Conservation (phyloP, 2,329 filamentous ascomycete genomes). For the Penicillium frequentans region DNA sequence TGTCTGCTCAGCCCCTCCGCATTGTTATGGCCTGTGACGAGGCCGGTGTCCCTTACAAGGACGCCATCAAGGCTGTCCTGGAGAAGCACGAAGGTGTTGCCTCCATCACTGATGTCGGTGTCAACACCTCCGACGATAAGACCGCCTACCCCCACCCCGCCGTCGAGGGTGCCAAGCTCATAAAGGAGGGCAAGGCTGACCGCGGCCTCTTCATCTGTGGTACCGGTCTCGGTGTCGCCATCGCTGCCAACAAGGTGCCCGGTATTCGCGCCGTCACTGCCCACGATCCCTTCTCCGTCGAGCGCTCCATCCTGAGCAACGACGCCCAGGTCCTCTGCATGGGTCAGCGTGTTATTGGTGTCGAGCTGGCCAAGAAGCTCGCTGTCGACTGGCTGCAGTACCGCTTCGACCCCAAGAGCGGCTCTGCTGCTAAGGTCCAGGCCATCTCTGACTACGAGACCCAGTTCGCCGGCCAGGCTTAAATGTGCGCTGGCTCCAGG, state of each 20-base stretch:
- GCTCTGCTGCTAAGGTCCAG: slow-evolving; percentile 62
- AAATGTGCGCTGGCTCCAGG: background rate
- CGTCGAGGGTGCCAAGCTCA: slow-evolving; percentile 64
- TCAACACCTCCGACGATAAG: slow-evolving; percentile 65
- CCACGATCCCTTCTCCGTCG: slow-evolving; percentile 81
- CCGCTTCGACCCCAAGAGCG: slow-evolving; percentile 68
- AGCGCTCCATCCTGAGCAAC: slow-evolving; percentile 78
- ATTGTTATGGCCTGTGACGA: slow-evolving; percentile 68
- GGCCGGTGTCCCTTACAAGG: slow-evolving; percentile 76
- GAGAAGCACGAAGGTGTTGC: slow-evolving; percentile 65
- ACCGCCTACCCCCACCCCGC: slow-evolving; percentile 80
- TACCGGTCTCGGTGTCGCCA: slow-evolving; percentile 83
- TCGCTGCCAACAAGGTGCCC: slow-evolving; percentile 83
- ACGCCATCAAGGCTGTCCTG: slow-evolving; percentile 72
- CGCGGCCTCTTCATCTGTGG: slow-evolving; percentile 78
- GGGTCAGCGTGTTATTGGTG: slow-evolving; percentile 77
- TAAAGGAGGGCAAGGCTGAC: slow-evolving; percentile 59
- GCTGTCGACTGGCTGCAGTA: slow-evolving; percentile 84
- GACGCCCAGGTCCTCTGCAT: slow-evolving; percentile 86
- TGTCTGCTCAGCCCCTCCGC: slow-evolving; percentile 48
- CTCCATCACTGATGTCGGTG: slow-evolving; percentile 72
- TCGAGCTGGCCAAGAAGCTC: slow-evolving; percentile 75
- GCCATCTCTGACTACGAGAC: slow-evolving; percentile 46
- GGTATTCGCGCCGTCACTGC: slow-evolving; percentile 85
- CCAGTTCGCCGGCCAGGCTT: slow-evolving; percentile 28